Base-by-base conservation (phyloP, 305 asterid genomes). In the Withania somnifera region DNA sequence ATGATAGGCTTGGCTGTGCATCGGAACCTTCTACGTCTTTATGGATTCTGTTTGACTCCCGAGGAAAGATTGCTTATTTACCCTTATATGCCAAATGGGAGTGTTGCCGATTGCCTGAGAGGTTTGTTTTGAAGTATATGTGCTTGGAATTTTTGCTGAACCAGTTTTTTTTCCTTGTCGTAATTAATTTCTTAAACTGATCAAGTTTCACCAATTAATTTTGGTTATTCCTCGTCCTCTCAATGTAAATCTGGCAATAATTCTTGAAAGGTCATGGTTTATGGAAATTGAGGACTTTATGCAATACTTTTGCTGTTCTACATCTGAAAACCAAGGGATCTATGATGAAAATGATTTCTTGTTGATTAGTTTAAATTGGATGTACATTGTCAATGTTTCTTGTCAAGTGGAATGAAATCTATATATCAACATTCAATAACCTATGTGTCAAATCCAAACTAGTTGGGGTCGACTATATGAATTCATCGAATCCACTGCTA, bases 1-100 rank as follows among this genome's bases (percentile, higher is more conserved):
- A 92, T 95, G 96, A 95, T 95, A 52, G 98, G 99, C 66, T 85
- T 95, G 86, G 95, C 95, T 81, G 85, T 95, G 94, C 99, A 95
- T 84, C 91, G 98, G 75, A 93, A 95, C 87, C 98, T 95, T 81
- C 86, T 95, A 76, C 95, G 92, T 10, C 36, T 95, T 53, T 93
- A 90, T 68, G 98, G 99, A 58, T 95, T 93, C 82, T 95, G 98
- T 80, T 89, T 94, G 96, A 91, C 95, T 38, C 88, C 97, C 0
- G 97, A 92, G 85, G 99, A 95, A 84, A 91, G 97, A 82, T 80
- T 95, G 83, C 99, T 95, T 8, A 94, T 95, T 68, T 95, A 92
- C 83, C 99, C 99, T 58, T 93, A 87, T 64, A 92, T 95, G 97
- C 90, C 94, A 69, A 95, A 95, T 85, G 99, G 99, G 69, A 93